These are phyloP conservation scores for Hypoxylon sp. DNA, from an alignment of 2,329 filamentous ascomycete genomes.

Conservation along the genomic window DNA sequence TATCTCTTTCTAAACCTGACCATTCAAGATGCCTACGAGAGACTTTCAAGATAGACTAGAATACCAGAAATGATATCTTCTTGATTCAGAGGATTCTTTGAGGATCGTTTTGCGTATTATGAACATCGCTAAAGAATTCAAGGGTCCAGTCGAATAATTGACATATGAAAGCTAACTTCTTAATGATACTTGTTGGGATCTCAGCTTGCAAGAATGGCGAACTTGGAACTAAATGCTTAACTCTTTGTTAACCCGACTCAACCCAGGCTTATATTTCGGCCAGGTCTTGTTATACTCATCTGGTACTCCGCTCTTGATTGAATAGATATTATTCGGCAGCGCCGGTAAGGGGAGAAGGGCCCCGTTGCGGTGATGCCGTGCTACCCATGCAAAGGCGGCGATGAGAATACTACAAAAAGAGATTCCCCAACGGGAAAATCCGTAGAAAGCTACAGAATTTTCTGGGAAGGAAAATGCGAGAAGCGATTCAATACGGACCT, in stretches of 20 bases:
- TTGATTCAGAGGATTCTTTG: background rate
- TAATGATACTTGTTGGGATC: background rate
- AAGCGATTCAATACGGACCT: slow-evolving; percentile 2
- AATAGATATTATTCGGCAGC: background rate
- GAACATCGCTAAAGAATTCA: background rate
- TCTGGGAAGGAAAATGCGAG: slow-evolving; percentile 2
- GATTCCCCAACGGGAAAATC: slow-evolving; percentile 1
- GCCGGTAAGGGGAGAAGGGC: background rate
- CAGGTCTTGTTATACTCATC: background rate
- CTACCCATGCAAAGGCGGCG: background rate
- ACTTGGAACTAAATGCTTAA: background rate
- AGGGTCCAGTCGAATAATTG: background rate
- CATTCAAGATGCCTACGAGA: background rate
- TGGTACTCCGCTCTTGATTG: background rate
- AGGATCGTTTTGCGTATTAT: background rate
- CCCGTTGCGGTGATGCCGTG: slow-evolving; percentile 1
- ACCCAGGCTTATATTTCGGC: background rate
- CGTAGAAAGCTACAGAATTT: background rate
- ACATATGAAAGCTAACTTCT: background rate
- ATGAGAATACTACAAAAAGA: slow-evolving; percentile 24
- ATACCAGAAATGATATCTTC: background rate
- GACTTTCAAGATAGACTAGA: background rate
- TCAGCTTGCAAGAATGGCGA: background rate
- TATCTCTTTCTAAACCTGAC: background rate
- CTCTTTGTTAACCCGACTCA: background rate